phyloP scores from a whole-genome alignment of 805 yeast species.

The Wickerhamiella nectarea region DNA sequence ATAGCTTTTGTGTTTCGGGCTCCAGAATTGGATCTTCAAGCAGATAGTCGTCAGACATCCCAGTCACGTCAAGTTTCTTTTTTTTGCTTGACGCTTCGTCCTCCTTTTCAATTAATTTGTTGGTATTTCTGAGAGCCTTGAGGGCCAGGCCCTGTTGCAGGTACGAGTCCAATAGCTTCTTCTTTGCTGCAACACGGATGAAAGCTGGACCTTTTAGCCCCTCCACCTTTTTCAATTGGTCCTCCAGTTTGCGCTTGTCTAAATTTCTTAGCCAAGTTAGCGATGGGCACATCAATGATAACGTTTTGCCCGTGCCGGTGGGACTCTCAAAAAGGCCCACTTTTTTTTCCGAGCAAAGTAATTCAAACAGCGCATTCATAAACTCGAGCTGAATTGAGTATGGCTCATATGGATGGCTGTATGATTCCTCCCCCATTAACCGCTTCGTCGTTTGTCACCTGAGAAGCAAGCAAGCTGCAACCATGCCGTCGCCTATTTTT shows the following conservation, averaged over 20 bases:
- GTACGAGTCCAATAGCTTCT: slow-evolving; percentile 15
- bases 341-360: slow-evolving; percentile 38
- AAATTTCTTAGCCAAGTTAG: slow-evolving; percentile 64
- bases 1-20: slow-evolving; percentile 7
- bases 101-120: neutral
- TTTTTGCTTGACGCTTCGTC: neutral
- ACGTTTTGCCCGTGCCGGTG: slow-evolving; percentile 84
- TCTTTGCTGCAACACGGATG: slow-evolving; percentile 36
- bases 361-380: slow-evolving; percentile 61
- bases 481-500: slow-evolving; percentile 49
- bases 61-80: neutral
- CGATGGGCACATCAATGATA: slow-evolving; percentile 72
- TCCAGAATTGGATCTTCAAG: slow-evolving; percentile 11
- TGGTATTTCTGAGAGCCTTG: neutral
- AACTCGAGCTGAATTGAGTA: slow-evolving; percentile 64
- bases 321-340: slow-evolving; percentile 84
- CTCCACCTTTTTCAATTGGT: slow-evolving; percentile 19
- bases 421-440: slow-evolving; percentile 20
- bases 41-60: slow-evolving; percentile 2
- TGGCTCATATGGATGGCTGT: slow-evolving; percentile 70
- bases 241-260: slow-evolving; percentile 13
- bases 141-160: slow-evolving; percentile 15
- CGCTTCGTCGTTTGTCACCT: neutral
- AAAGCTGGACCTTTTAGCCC: slow-evolving; percentile 56
- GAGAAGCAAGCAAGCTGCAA: neutral